phyloP scores from a whole-genome alignment of 768 basidiomycete genomes.

The Crassisporium funariophilum region DNA sequence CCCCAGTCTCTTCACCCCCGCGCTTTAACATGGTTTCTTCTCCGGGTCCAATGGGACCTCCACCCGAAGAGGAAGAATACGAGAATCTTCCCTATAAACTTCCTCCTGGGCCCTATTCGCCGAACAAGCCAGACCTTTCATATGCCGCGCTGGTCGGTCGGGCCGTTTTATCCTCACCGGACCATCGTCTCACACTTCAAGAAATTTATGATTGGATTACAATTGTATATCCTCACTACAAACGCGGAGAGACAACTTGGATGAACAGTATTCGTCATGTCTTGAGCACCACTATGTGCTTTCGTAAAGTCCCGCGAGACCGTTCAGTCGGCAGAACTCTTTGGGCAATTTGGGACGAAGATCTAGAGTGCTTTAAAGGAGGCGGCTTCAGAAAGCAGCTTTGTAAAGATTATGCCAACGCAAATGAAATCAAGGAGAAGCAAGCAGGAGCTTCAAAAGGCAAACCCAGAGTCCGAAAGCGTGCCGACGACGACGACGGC shows the following conservation, averaged over 20 bases:
- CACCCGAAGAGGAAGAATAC: conserved; percentile 65
- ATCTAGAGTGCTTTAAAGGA: conserved; percentile 78
- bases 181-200: conserved; percentile 85
- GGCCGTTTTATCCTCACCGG: conserved; percentile 83
- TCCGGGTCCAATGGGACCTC: conserved; percentile 73
- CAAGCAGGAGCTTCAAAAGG: conserved; percentile 25
- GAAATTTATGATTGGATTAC: conserved; percentile 98
- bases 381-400: conserved; percentile 78
- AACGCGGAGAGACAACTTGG: conserved; percentile 93
- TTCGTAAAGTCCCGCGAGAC: conserved; percentile 82
- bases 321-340: conserved; percentile 78
- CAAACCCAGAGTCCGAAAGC: conserved; percentile 39
- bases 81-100: conserved; percentile 72
- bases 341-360: conserved; percentile 87
- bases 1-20: conserved; percentile 66
- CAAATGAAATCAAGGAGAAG: conserved; percentile 37
- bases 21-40: conserved; percentile 81
- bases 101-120: conserved; percentile 83
- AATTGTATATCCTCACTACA: conserved; percentile 91
- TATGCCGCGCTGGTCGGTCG: conserved; percentile 97
- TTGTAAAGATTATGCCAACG: conserved; percentile 49
- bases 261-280: conserved; percentile 99
- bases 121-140: conserved; percentile 79
- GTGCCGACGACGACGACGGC: conserved; percentile 38
- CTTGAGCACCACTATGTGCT: conserved; percentile 87